A percentile compares a stretch with the other conserved stretches of the same genome.
Conservation (phyloP, 495 filamentous ascomycete species). For the Pseudoneurospora amorphoporcata region DNA sequence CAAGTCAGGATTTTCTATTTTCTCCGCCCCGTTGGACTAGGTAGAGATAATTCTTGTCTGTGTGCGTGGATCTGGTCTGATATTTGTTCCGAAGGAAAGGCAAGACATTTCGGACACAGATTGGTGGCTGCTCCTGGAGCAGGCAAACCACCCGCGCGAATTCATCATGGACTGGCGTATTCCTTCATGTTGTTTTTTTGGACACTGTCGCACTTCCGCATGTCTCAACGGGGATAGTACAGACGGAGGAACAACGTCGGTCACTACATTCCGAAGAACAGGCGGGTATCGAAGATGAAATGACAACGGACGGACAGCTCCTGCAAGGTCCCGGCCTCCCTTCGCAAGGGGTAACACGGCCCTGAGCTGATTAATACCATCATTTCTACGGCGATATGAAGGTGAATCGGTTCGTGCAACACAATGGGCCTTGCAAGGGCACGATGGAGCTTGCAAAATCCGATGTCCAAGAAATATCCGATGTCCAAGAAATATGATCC, state of each 20-base stretch:
- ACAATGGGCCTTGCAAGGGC: background rate
- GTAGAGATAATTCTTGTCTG: background rate
- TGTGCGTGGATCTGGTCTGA: background rate
- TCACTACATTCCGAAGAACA: background rate
- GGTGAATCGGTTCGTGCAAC: background rate
- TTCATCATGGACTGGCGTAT: background rate
- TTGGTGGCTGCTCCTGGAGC: background rate
- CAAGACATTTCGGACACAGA: background rate
- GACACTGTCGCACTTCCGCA: background rate
- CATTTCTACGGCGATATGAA: background rate
- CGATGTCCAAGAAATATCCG: background rate
- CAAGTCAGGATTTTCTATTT: background rate
- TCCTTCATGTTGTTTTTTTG: background rate
- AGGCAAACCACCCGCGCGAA: background rate
- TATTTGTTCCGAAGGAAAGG: background rate
- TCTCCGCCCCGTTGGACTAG: background rate
- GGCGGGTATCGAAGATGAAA: background rate
- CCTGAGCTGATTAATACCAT: background rate
- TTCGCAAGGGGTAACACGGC: background rate
- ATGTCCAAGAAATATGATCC: background rate
- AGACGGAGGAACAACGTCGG: background rate
- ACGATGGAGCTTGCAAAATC: background rate
- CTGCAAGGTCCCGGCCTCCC: slow-evolving; percentile 1
- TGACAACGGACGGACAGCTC: background rate
- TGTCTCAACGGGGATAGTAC: background rate